Conservation (phyloP, 1,139 yeast genomes). For the Geotrichum klebahnii region DNA sequence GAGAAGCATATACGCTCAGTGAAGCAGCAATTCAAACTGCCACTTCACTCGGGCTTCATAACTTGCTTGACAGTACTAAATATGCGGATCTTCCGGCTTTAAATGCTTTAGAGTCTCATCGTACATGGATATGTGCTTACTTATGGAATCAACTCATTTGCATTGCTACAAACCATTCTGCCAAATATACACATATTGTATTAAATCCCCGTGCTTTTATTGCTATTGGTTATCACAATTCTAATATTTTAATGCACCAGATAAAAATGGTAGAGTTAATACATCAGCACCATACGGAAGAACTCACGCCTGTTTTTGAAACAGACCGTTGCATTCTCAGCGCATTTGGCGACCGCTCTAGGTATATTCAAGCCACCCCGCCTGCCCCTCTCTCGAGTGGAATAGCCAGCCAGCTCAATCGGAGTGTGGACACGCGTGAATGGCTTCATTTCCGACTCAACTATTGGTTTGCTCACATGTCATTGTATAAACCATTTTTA, state of each 20-base stretch:
- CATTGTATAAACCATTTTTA: not conserved
- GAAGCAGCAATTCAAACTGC: conserved; percentile 24
- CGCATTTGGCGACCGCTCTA: conserved; percentile 7
- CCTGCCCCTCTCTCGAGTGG: conserved; percentile 9
- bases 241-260: not conserved
- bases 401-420: conserved; percentile 2
- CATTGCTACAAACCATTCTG: not conserved
- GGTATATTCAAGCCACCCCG: conserved; percentile 1
- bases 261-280: not conserved
- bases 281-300: not conserved
- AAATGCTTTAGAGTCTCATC: conserved; percentile 24
- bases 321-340: not conserved
- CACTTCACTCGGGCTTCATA: conserved; percentile 24
- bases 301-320: not conserved
- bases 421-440: not conserved
- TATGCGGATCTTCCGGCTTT: conserved; percentile 22
- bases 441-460: conserved; percentile 8
- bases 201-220: conserved; percentile 9
- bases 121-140: conserved; percentile 25
- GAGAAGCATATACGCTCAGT: conserved; percentile 23
- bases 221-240: conserved; percentile 8
- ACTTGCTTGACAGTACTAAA: conserved; percentile 13
- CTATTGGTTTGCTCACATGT: conserved; percentile 4
- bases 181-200: not conserved
- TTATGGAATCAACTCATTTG: conserved; percentile 26